Evolutionary conservation across 495 filamentous ascomycete genomes (phyloP).

Genomic region (Bombardia bombarda): DNA sequence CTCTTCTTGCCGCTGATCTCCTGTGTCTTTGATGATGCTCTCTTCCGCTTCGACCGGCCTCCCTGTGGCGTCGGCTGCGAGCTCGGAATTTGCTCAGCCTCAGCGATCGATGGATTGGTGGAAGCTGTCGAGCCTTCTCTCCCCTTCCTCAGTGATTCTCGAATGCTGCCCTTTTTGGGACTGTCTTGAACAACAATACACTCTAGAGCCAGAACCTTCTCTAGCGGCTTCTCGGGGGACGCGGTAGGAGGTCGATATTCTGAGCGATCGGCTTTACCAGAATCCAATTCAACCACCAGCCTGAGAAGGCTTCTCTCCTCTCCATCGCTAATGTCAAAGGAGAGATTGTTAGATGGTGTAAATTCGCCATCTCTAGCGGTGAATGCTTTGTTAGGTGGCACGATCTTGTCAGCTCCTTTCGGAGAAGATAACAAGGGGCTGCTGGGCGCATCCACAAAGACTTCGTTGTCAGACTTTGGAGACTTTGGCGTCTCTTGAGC

Average conservation of each 20-base stretch:
- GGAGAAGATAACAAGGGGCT: constrained; percentile 26
- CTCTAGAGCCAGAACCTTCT: constrained; percentile 7
- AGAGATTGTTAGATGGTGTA: constrained; percentile 15
- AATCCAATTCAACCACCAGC: constrained; percentile 38
- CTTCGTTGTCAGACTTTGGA: constrained; percentile 27
- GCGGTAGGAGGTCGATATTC: constrained; percentile 10
- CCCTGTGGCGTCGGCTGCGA: constrained; percentile 10
- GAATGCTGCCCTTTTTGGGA: constrained; percentile 3
- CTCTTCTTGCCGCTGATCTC: constrained; percentile 12
- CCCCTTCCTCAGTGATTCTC: constrained; percentile 1
- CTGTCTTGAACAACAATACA: constrained; percentile 23
- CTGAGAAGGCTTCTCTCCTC: constrained; percentile 39
- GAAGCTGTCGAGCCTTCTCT: constrained; percentile 7
- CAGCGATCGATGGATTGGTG: neutral
- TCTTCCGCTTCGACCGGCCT: constrained; percentile 19
- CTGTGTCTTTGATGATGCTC: constrained; percentile 10
- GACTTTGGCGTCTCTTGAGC: constrained; percentile 24
- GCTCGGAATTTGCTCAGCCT: constrained; percentile 2
- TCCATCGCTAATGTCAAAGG: constrained; percentile 33
- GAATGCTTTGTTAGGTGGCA: no score
- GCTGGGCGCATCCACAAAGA: constrained; percentile 41
- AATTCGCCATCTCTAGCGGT: no score
- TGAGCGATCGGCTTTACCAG: constrained; percentile 17
- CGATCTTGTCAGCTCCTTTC: constrained; percentile 2
- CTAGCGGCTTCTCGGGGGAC: constrained; percentile 12